These are phyloP conservation scores for Chalara sp. DNA, from an alignment of 2,329 filamentous ascomycete genomes.

Conservation along the genomic window DNA sequence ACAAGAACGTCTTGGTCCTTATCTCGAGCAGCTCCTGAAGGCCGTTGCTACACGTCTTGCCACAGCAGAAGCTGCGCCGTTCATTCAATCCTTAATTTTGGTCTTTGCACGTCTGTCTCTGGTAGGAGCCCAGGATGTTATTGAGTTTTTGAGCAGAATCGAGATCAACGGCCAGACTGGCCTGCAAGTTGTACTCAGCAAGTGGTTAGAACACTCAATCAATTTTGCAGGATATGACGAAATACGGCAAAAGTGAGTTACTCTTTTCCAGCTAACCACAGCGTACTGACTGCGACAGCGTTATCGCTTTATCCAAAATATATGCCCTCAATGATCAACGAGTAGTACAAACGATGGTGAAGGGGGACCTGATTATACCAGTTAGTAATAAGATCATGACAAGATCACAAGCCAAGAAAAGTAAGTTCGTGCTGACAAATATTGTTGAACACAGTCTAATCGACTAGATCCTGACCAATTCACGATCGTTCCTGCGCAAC, in stretches of 20 bases:
- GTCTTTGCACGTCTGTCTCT: conserved; percentile 90
- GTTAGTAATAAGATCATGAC: conserved; percentile 85
- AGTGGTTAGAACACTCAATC: conserved; percentile 96
- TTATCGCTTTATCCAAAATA: conserved; percentile 87
- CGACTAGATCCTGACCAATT: conserved; percentile 74
- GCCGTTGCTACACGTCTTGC: conserved; percentile 82
- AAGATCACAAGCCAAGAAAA: conserved; percentile 78
- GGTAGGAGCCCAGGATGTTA: conserved; percentile 78
- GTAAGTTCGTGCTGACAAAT: conserved; percentile 37
- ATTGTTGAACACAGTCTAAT: conserved; percentile 15
- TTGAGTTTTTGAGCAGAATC: conserved; percentile 83
- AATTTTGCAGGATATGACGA: conserved; percentile 98
- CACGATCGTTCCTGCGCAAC: conserved; percentile 76
- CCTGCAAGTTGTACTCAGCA: conserved; percentile 81
- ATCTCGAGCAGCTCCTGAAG: conserved; percentile 77
- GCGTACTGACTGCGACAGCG: conserved; percentile 44
- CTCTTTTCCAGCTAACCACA: not conserved
- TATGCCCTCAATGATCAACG: conserved; percentile 82
- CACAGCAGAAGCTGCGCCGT: conserved; percentile 74
- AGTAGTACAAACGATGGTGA: conserved; percentile 72
- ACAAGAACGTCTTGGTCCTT: conserved; percentile 82
- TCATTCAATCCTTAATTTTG: conserved; percentile 92
- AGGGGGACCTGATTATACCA: conserved; percentile 82
- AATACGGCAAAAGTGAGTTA: conserved; percentile 85
- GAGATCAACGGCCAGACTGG: conserved; percentile 74